phyloP scores from a whole-genome alignment of 2,329 filamentous ascomycete genomes.

The Cladosporium sp. region DNA sequence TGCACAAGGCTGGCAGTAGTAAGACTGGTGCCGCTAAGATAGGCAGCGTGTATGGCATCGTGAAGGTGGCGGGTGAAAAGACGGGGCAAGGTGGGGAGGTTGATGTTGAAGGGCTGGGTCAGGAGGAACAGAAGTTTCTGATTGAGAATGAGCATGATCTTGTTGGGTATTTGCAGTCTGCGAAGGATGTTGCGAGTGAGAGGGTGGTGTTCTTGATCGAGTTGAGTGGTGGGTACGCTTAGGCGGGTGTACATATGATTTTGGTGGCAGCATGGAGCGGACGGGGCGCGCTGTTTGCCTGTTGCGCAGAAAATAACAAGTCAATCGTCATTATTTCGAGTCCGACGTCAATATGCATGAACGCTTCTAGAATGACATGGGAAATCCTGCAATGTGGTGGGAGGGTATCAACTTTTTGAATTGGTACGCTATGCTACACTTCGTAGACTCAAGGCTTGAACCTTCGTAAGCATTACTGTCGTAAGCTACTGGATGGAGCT shows the following conservation, averaged over 20 bases:
- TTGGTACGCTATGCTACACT: conserved; percentile 12
- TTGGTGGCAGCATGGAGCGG: too few relatives aligned
- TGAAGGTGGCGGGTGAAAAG: conserved; percentile 52
- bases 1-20: conserved; percentile 57
- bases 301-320: too few relatives aligned
- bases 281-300: too few relatives aligned
- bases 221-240: conserved; percentile 19
- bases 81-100: neutral
- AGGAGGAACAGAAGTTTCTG: conserved; percentile 58
- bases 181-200: conserved; percentile 47
- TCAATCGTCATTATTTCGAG: too few relatives aligned
- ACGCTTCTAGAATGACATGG: too few relatives aligned
- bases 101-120: conserved; percentile 34
- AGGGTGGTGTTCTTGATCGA: conserved; percentile 49
- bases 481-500: conserved; percentile 13
- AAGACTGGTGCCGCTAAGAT: conserved; percentile 60
- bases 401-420: conserved; percentile 12
- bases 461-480: conserved; percentile 11
- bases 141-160: conserved; percentile 71
- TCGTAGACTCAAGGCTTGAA: conserved; percentile 12
- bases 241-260: too few relatives aligned
- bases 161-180: conserved; percentile 61
- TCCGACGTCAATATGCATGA: too few relatives aligned
- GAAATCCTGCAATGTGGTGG: too few relatives aligned
- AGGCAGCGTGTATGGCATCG: conserved; percentile 57